Evolutionary conservation across 306 rosid species (phyloP), one percentile per base, ranked within the genome.

Genomic region (Trifolium pratense): DNA sequence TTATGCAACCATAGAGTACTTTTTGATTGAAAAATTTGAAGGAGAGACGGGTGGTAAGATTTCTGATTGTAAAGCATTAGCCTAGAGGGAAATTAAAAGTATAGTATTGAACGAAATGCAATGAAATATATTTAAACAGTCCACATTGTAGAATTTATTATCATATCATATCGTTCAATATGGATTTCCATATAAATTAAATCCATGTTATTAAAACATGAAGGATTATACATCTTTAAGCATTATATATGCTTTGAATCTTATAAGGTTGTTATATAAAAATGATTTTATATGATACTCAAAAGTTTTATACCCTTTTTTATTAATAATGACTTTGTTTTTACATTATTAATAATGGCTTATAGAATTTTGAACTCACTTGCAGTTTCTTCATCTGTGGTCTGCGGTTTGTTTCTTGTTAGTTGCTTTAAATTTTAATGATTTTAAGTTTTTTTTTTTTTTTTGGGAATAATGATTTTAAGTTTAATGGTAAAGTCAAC

Each of bases 41-140:
- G 91, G 89, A 49, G 91, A 87, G n/a, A 32, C 86, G 23, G 90
- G 95, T 64, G 95, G 95, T 89, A 76, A 78, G 87, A 56, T 23
- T 60, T 55, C 62, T 14, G 51, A 43, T 18, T 63, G 16, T 45
- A 42, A 67, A 20, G 14, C 29, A 43, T 36, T 7, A 36, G 9
- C 39, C 39, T 36, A 36, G 25, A 20, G 29, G 59, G 9, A 18
- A 53, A 53, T 53, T 11, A 53, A 20, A 53, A 20, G 59, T 9
- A 1, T 5, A 53, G 29, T 20, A 20, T 53, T 53, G 59, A 53
- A 53, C 31, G 3, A 1, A 43, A 13, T 43, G 49, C 16, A 43
- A 43, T 43, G 15, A 53, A 20, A 53, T 53, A 11, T 53, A 53
- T 53, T 53, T 18, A 53, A 53, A 53, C 29, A 53, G 10, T 53